A percentile compares a stretch with the other conserved stretches of the same genome.
Conservation (phyloP, 192 early-diverging fungal species). For the Entophlyctis helioformis region DNA sequence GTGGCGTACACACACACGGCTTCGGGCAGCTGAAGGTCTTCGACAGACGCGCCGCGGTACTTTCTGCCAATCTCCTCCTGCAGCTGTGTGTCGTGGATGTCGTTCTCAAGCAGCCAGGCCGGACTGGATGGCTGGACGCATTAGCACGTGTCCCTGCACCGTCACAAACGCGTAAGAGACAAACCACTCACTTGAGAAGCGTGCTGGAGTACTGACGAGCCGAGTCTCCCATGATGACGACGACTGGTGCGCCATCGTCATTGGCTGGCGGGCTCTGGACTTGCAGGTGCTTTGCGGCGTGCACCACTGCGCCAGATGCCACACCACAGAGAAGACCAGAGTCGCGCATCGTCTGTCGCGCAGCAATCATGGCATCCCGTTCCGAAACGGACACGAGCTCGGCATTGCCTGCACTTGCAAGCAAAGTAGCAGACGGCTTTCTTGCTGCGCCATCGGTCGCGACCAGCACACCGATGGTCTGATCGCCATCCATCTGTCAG, state of each 20-base stretch:
- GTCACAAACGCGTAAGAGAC: not conserved
- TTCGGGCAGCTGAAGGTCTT: conserved; percentile 69
- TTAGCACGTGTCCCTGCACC: not conserved
- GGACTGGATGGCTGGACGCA: not conserved
- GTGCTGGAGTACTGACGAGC: not conserved
- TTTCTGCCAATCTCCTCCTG: conserved; percentile 47
- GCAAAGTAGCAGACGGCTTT: too few relatives aligned
- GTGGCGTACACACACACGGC: conserved; percentile 56
- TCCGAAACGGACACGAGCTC: too few relatives aligned
- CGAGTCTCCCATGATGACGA: not conserved
- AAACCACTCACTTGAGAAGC: not conserved
- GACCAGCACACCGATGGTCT: too few relatives aligned
- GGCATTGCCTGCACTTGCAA: too few relatives aligned
- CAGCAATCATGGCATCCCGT: not conserved
- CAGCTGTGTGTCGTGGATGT: conserved; percentile 52
- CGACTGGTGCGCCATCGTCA: not conserved
- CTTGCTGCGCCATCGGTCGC: too few relatives aligned
- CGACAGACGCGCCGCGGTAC: conserved; percentile 68
- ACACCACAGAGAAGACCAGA: not conserved
- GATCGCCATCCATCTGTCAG: too few relatives aligned
- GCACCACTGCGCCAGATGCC: not conserved
- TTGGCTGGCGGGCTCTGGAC: not conserved
- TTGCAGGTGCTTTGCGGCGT: too few relatives aligned
- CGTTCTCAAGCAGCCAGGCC: conserved; percentile 70
- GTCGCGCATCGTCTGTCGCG: not conserved